Evolutionary conservation across 1,284 basidiomycete species (phyloP).

Genomic region (Ustilago tritici): DNA sequence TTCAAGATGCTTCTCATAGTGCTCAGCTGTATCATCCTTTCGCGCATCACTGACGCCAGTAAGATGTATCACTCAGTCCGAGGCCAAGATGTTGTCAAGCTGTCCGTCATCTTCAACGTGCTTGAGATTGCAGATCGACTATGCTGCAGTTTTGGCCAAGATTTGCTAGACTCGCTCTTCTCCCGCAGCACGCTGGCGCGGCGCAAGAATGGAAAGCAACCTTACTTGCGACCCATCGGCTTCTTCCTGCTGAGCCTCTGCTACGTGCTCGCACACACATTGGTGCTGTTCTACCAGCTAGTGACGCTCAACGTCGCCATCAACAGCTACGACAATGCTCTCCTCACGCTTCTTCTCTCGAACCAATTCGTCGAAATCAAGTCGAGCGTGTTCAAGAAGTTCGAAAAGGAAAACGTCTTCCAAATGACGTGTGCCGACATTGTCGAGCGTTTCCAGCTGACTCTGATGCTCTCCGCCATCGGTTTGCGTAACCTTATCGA

Average conservation of each 20-base stretch:
- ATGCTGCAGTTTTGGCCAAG: slow-evolving; percentile 96
- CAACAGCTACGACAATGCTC: slow-evolving; percentile 96
- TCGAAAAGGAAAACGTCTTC: slow-evolving; percentile 99
- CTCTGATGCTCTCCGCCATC: slow-evolving; percentile 90
- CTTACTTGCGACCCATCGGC: slow-evolving; percentile 79
- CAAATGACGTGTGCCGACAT: slow-evolving; percentile 92
- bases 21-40: slow-evolving; percentile 80
- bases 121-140: slow-evolving; percentile 88
- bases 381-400: slow-evolving; percentile 98
- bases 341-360: slow-evolving; percentile 91
- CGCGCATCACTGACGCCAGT: slow-evolving; percentile 90
- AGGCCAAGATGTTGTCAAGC: slow-evolving; percentile 86
- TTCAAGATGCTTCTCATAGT: slow-evolving; percentile 83
- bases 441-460: slow-evolving; percentile 94
- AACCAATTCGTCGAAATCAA: slow-evolving; percentile 99
- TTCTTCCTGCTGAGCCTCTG: slow-evolving; percentile 86
- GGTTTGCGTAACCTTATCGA: slow-evolving; percentile 96
- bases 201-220: slow-evolving; percentile 71
- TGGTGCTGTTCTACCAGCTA: slow-evolving; percentile 97
- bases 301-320: slow-evolving; percentile 96
- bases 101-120: slow-evolving; percentile 98
- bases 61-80: slow-evolving; percentile 99
- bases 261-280: slow-evolving; percentile 83
- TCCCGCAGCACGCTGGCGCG: slow-evolving; percentile 87
- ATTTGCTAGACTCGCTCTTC: slow-evolving; percentile 95